Conservation (phyloP, 768 basidiomycete species). For the Leccinum obscurum region DNA sequence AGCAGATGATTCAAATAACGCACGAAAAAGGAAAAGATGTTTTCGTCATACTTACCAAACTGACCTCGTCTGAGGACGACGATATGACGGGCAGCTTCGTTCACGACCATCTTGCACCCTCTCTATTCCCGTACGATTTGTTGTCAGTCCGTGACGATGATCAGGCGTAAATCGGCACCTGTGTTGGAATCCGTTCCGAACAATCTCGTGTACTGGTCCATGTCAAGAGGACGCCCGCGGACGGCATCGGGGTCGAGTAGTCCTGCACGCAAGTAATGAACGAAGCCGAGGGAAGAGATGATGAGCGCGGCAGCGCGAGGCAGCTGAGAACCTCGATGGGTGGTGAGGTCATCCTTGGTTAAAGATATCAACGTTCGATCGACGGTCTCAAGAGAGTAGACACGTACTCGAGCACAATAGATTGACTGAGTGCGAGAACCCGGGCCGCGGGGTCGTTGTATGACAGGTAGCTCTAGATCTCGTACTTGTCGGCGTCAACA, state of each 20-base stretch:
- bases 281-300: conserved; percentile 83
- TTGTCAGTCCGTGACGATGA: background rate
- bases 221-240: conserved; percentile 80
- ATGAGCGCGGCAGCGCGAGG: conserved; percentile 89
- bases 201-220: conserved; percentile 90
- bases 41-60: conserved; percentile 62
- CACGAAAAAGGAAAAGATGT: background rate
- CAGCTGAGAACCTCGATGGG: conserved; percentile 80
- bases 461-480: conserved; percentile 49
- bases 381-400: background rate
- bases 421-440: conserved; percentile 92
- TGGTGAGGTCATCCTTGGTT: conserved; percentile 85
- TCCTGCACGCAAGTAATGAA: conserved; percentile 86
- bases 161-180: conserved; percentile 38
- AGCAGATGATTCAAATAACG: background rate
- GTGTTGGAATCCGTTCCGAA: conserved; percentile 65
- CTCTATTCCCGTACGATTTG: conserved; percentile 40
- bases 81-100: conserved; percentile 42
- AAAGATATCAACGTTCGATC: background rate
- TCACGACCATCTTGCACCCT: conserved; percentile 58
- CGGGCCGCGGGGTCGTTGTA: conserved; percentile 76
- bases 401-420: conserved; percentile 93
- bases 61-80: conserved; percentile 55
- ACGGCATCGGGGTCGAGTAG: conserved; percentile 80
- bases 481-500: conserved; percentile 19